Conservation (phyloP, 768 basidiomycete genomes). For the Udeniomyces megalosporus region DNA sequence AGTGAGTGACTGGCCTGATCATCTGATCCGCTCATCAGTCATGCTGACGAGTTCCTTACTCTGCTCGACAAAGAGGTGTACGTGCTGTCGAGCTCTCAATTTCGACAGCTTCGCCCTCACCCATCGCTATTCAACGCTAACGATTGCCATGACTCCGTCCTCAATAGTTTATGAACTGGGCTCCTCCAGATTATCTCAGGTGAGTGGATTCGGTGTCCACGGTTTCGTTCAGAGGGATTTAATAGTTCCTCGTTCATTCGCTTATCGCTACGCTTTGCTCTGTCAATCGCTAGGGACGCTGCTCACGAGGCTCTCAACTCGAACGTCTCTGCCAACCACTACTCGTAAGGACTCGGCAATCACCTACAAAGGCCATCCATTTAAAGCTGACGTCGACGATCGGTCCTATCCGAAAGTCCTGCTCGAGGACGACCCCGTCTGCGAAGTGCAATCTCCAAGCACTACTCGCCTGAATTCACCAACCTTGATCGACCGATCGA, state of each 20-base stretch:
- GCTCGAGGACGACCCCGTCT: constrained; percentile 76
- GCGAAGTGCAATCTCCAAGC: constrained; percentile 66
- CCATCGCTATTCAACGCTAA: too few species aligned
- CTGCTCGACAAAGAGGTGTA: not conserved
- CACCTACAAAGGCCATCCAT: constrained; percentile 30
- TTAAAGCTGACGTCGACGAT: too few species aligned
- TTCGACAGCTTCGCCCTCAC: not conserved
- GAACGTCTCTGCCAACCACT: constrained; percentile 30
- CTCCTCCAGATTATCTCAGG: constrained; percentile 29
- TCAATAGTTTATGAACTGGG: constrained; percentile 22
- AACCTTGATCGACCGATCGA: constrained; percentile 43
- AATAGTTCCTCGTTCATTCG: too few species aligned
- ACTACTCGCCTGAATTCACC: constrained; percentile 50
- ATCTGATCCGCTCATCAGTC: not conserved
- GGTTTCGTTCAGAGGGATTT: too few species aligned
- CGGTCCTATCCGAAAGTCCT: not conserved
- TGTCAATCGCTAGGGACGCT: constrained; percentile 13
- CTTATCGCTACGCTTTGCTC: too few species aligned
- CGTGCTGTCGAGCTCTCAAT: not conserved
- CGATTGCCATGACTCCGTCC: not conserved
- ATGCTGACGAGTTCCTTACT: not conserved
- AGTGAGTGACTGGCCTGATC: constrained; percentile 27
- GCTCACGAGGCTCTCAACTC: constrained; percentile 23
- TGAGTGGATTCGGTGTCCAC: too few species aligned
- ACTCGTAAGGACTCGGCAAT: constrained; percentile 18